A percentile compares a stretch with the other conserved stretches of the same genome.
Evolutionary conservation across 2,329 filamentous ascomycete genomes (phyloP).

Genomic region (Diplocarpon rosae): DNA sequence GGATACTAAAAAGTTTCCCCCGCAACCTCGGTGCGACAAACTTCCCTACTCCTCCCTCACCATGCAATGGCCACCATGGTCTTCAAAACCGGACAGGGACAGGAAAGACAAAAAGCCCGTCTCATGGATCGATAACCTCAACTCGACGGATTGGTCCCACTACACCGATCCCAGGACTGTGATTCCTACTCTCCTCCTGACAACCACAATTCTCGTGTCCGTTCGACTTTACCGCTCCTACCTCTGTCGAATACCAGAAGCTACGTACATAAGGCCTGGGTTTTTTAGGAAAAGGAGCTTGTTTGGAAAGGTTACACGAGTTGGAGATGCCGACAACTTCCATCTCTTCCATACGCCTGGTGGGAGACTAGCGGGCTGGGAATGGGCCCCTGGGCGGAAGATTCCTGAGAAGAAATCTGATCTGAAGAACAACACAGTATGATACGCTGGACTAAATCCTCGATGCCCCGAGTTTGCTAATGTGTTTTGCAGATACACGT

Average conservation of each 20-base stretch:
- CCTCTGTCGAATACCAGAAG: constrained; percentile 72
- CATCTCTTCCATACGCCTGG: constrained; percentile 90
- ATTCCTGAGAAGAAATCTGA: constrained; percentile 59
- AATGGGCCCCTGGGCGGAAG: constrained; percentile 65
- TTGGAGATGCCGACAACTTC: constrained; percentile 95
- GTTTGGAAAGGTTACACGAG: constrained; percentile 79
- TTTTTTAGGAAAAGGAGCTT: constrained; percentile 68
- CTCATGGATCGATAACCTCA: constrained; percentile 34
- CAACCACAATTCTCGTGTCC: constrained; percentile 41
- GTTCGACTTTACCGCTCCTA: constrained; percentile 61
- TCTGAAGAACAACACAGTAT: constrained; percentile 67
- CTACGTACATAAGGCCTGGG: constrained; percentile 60
- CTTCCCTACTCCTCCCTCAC: constrained; percentile 7
- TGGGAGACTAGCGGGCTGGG: constrained; percentile 80
- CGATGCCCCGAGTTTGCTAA: constrained; percentile 6
- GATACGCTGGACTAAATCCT: neutral
- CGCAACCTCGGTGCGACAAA: too few relatives aligned
- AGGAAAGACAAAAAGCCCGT: constrained; percentile 27
- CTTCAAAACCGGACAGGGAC: constrained; percentile 25
- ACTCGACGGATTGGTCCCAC: constrained; percentile 40
- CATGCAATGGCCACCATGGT: constrained; percentile 33
- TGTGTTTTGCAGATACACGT: constrained; percentile 57
- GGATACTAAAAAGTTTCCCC: too few relatives aligned
- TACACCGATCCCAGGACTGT: constrained; percentile 44
- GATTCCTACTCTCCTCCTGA: constrained; percentile 42